Evolutionary conservation across 2,329 filamentous ascomycete species (phyloP).

Genomic region (Aspergillus pseudoterreus): DNA sequence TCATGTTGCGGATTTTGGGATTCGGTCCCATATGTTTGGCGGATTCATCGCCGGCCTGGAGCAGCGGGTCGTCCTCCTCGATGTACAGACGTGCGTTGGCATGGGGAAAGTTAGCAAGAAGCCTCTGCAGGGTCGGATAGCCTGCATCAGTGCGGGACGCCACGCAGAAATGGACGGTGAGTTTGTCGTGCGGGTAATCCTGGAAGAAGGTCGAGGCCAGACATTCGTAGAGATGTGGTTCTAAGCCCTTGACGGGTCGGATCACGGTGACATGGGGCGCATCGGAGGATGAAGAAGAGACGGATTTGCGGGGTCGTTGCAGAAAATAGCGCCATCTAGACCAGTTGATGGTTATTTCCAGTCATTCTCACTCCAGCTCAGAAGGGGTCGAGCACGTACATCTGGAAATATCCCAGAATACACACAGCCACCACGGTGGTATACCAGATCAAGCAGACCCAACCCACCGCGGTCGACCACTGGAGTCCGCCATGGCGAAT

Average conservation of each 20-base stretch:
- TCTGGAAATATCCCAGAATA: conserved; percentile 55
- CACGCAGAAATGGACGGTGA: conserved; percentile 81
- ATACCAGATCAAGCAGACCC: conserved; percentile 54
- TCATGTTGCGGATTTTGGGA: conserved; percentile 98
- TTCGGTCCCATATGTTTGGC: conserved; percentile 75
- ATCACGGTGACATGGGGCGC: conserved; percentile 85
- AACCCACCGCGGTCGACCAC: conserved; percentile 42
- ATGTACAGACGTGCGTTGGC: conserved; percentile 71
- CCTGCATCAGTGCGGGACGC: conserved; percentile 71
- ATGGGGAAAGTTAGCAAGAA: conserved; percentile 69
- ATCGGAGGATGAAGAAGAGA: conserved; percentile 39
- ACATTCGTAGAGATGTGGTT: conserved; percentile 87
- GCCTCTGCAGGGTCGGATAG: conserved; percentile 65
- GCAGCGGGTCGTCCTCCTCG: conserved; percentile 73
- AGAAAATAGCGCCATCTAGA: conserved; percentile 55
- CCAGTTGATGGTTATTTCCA: conserved; percentile 2
- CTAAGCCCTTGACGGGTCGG: conserved; percentile 87
- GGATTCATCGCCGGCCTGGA: conserved; percentile 52
- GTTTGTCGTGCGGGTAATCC: conserved; percentile 69
- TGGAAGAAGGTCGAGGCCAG: conserved; percentile 82
- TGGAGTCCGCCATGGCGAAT: conserved; percentile 24
- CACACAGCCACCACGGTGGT: conserved; percentile 54
- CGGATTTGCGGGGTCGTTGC: conserved; percentile 40
- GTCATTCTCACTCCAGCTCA: not conserved
- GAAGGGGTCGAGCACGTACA: conserved; percentile 43